Conservation (phyloP, 2,329 filamentous ascomycete species). For the Thyridium curvatum region DNA sequence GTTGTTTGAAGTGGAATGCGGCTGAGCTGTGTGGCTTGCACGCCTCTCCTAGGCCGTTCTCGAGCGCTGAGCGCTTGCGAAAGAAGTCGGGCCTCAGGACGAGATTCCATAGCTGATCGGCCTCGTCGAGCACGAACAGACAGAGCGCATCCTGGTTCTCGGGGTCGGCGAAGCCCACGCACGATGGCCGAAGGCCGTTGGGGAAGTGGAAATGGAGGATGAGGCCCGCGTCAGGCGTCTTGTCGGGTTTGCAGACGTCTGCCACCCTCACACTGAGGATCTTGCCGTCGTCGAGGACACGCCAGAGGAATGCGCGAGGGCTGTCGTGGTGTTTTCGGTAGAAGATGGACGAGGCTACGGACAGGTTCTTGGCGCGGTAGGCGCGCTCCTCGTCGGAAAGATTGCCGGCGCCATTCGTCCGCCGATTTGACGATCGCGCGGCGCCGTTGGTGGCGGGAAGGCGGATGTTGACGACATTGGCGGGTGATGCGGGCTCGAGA, state of each 20-base stretch:
- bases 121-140: conserved; percentile 72
- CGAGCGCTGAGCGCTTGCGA: conserved; percentile 59
- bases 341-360: conserved; percentile 75
- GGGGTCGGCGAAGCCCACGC: conserved; percentile 77
- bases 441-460: conserved; percentile 47
- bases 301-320: conserved; percentile 86
- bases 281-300: conserved; percentile 73
- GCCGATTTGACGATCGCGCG: conserved; percentile 10
- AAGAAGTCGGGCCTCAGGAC: conserved; percentile 81
- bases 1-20: conserved; percentile 69
- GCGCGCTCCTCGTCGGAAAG: conserved; percentile 60
- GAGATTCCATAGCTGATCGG: conserved; percentile 77
- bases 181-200: conserved; percentile 65
- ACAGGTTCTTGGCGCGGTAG: conserved; percentile 68
- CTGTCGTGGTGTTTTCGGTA: conserved; percentile 70
- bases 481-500: conserved; percentile 65
- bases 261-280: conserved; percentile 77
- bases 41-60: conserved; percentile 68
- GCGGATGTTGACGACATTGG: conserved; percentile 64
- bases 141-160: conserved; percentile 71
- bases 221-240: conserved; percentile 62
- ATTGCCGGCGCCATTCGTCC: conserved; percentile 29
- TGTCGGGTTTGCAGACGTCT: conserved; percentile 67
- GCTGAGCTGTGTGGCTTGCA: conserved; percentile 69
- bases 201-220: conserved; percentile 75